Conservation (phyloP, 306 rosid genomes). For the Canavalia ensiformis region DNA sequence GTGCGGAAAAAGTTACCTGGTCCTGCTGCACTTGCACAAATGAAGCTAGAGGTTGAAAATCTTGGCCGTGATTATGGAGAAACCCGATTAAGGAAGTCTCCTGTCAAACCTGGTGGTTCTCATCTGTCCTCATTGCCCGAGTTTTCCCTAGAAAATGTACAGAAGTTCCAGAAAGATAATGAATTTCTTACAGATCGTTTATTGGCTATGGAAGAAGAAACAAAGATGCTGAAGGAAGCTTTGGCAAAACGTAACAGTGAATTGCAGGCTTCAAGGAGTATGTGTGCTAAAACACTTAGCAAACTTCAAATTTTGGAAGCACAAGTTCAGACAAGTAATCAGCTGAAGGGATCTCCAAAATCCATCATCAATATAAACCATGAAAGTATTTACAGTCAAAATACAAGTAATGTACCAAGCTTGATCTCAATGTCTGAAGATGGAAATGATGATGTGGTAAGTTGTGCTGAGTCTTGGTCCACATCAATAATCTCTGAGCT, state of each 20-base stretch:
- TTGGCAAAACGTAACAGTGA: constrained; percentile 96
- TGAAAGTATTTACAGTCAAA: constrained; percentile 75
- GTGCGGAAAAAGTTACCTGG: constrained; percentile 98
- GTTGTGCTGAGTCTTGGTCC: constrained; percentile 86
- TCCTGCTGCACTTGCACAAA: constrained; percentile 99
- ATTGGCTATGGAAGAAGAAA: constrained; percentile 88
- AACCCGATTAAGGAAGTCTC: constrained; percentile 78
- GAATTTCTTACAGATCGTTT: constrained; percentile 94
- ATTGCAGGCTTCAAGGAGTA: constrained; percentile 91
- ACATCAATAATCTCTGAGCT: constrained; percentile 66
- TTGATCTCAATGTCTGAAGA: constrained; percentile 90
- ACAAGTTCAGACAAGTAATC: constrained; percentile 68
- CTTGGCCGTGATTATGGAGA: constrained; percentile 96
- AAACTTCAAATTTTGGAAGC: constrained; percentile 86
- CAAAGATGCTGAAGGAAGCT: constrained; percentile 98
- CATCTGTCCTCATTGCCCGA: constrained; percentile 69
- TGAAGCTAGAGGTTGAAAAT: constrained; percentile 97
- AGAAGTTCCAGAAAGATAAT: constrained; percentile 93
- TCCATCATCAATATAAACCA: constrained; percentile 68
- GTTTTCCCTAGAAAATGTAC: constrained; percentile 75
- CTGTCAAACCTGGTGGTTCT: constrained; percentile 78
- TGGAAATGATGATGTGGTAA: constrained; percentile 82
- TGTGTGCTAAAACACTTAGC: constrained; percentile 86
- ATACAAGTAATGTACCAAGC: constrained; percentile 85
- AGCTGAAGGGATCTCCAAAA: constrained; percentile 80